phyloP scores from a whole-genome alignment of 1,284 basidiomycete genomes.

The Sanghuangporus baumii region DNA sequence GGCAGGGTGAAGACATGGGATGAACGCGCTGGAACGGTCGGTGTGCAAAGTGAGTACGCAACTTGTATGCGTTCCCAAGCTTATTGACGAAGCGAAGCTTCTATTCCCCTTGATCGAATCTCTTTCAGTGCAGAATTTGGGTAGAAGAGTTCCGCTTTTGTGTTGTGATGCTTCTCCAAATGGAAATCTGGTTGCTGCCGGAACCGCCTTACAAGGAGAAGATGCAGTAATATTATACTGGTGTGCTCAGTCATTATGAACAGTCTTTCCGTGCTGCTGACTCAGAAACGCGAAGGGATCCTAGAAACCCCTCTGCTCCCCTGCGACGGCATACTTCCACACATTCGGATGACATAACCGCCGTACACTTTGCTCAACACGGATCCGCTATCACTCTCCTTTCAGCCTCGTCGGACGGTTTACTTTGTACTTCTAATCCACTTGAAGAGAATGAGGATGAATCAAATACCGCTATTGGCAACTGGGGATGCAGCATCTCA shows the following conservation, averaged over 20 bases:
- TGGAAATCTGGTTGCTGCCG: constrained; percentile 62
- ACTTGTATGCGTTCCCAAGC: constrained; percentile 15
- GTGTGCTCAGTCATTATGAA: constrained; percentile 31
- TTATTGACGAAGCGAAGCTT: constrained; percentile 39
- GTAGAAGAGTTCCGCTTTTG: constrained; percentile 42
- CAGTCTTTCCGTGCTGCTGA: not conserved
- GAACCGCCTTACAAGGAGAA: constrained; percentile 62
- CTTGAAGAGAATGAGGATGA: constrained; percentile 73
- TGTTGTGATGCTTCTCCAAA: constrained; percentile 65
- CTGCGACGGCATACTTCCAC: constrained; percentile 53
- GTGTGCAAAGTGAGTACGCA: constrained; percentile 51
- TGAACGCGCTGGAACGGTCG: constrained; percentile 45
- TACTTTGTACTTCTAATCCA: constrained; percentile 61
- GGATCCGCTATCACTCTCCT: constrained; percentile 41
- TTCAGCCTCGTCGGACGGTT: constrained; percentile 68
- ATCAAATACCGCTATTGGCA: constrained; percentile 58
- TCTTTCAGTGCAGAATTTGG: constrained; percentile 41
- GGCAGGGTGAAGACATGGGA: constrained; percentile 68
- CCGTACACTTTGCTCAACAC: constrained; percentile 46
- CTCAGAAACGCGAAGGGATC: constrained; percentile 43
- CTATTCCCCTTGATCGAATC: constrained; percentile 4
- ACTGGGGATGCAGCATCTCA: constrained; percentile 71
- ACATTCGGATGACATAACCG: constrained; percentile 75
- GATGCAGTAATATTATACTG: constrained; percentile 71
- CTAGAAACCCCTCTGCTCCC: constrained; percentile 44